Evolutionary conservation across 805 yeast species (phyloP).

Genomic region (Suhomyces sp.): DNA sequence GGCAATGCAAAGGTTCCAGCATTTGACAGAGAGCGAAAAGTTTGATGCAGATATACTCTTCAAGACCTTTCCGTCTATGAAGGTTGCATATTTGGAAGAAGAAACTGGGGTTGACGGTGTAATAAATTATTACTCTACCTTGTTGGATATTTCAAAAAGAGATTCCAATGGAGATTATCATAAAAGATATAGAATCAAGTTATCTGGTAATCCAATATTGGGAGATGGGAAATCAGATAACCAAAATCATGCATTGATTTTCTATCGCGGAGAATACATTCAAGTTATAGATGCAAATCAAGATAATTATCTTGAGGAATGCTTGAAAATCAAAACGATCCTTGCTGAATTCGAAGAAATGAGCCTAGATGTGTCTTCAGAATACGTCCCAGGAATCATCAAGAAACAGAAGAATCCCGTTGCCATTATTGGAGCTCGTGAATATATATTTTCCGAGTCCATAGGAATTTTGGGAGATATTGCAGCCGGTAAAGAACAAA

Average conservation of each 20-base stretch:
- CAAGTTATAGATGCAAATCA: constrained; percentile 96
- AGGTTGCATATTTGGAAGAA: constrained; percentile 54
- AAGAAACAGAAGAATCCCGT: constrained; percentile 49
- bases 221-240: constrained; percentile 98
- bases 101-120: constrained; percentile 44
- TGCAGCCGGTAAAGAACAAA: constrained; percentile 97
- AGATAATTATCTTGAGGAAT: constrained; percentile 92
- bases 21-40: constrained; percentile 61
- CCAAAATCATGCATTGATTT: constrained; percentile 83
- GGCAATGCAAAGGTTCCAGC: constrained; percentile 81
- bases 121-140: constrained; percentile 57
- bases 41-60: constrained; percentile 66
- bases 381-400: constrained; percentile 53
- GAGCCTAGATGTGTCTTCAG: constrained; percentile 44
- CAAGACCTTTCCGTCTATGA: constrained; percentile 67
- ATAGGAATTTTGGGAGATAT: constrained; percentile 92
- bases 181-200: constrained; percentile 53
- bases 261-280: constrained; percentile 89
- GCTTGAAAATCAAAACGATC: constrained; percentile 83
- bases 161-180: constrained; percentile 52
- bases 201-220: constrained; percentile 90
- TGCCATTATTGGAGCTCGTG: constrained; percentile 94
- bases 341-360: constrained; percentile 89
- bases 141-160: constrained; percentile 38
- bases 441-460: constrained; percentile 89